Evolutionary conservation across 768 basidiomycete genomes (phyloP).

Genomic region (Tulasnella sp.): DNA sequence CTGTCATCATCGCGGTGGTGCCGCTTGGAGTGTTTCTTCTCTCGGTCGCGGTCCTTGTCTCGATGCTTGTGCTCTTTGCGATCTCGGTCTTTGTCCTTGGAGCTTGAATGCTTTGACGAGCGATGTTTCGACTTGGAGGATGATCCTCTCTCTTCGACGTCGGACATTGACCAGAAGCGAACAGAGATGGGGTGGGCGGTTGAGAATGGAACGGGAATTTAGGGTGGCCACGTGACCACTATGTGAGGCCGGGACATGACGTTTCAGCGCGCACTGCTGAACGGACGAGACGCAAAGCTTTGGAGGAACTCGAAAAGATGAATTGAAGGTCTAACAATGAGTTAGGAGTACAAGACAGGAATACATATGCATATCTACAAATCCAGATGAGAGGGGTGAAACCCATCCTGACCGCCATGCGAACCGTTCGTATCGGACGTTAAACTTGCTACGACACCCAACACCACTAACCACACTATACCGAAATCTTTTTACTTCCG

Average conservation of each 20-base stretch:
- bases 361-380: neutral
- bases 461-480: neutral
- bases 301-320: neutral
- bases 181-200: neutral
- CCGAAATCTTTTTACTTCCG: neutral
- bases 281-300: neutral
- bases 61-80: conserved; percentile 30
- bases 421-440: neutral
- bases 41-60: conserved; percentile 16
- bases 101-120: conserved; percentile 25
- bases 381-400: neutral
- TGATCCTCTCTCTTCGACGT: conserved; percentile 13
- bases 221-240: neutral
- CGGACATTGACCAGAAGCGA: neutral
- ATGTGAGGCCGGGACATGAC: neutral
- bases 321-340: neutral
- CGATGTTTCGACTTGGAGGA: conserved; percentile 24
- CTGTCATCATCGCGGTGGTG: conserved; percentile 15
- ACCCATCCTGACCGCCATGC: neutral
- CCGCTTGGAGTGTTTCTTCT: conserved; percentile 21
- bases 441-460: neutral
- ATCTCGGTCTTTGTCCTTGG: conserved; percentile 21
- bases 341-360: neutral
- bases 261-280: neutral
- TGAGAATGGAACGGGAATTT: conserved; percentile 1